Evolutionary conservation across 164 flowering plant genomes (phyloP).

Genomic region (Vitis labrusca): DNA sequence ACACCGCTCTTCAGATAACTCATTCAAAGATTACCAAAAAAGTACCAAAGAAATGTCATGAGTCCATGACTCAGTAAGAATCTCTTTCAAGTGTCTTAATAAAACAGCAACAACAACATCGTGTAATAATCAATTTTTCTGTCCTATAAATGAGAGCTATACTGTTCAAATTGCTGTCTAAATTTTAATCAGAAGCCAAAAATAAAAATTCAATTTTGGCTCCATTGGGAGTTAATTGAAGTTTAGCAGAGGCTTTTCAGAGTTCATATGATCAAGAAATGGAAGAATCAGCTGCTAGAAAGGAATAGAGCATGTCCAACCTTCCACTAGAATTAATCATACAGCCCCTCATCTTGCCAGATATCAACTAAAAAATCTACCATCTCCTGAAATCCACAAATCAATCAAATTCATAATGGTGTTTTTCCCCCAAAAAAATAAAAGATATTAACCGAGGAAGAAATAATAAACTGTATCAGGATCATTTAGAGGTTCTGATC

Average conservation of each 20-base stretch:
- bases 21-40: no score
- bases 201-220: background rate
- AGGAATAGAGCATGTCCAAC: background rate
- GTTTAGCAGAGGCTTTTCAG: background rate
- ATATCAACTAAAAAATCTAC: slow-evolving; percentile 73
- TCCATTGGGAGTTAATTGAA: background rate
- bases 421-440: no score
- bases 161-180: background rate
- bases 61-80: no score
- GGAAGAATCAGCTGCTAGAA: slow-evolving; percentile 1
- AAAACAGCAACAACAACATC: background rate
- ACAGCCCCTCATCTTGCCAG: slow-evolving; percentile 69
- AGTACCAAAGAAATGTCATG: no score
- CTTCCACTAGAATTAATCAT: slow-evolving; percentile 19
- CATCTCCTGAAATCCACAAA: slow-evolving; percentile 52
- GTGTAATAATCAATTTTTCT: background rate
- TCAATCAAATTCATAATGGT: no score
- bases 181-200: background rate
- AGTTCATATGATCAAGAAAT: background rate
- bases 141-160: slow-evolving; percentile 32
- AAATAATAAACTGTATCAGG: no score
- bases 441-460: no score
- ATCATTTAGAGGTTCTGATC: no score
- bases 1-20: no score
- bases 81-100: background rate